Conservation (phyloP, 2,329 filamentous ascomycete species). For the Clonostachys sp. region DNA sequence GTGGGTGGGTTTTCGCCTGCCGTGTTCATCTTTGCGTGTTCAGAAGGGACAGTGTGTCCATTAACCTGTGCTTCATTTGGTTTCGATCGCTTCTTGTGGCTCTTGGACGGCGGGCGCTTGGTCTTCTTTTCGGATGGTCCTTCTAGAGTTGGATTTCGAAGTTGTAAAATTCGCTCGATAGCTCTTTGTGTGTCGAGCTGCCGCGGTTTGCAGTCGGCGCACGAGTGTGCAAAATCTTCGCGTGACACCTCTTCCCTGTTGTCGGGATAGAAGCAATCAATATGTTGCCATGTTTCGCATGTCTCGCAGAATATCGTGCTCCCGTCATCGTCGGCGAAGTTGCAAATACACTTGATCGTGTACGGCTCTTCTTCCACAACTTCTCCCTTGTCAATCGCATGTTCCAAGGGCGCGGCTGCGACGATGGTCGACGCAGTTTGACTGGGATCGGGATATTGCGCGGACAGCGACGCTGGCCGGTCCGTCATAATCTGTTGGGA, state of each 20-base stretch:
- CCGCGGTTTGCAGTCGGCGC: conserved; percentile 81
- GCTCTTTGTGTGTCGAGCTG: conserved; percentile 70
- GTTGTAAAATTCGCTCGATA: conserved; percentile 63
- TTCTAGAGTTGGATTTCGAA: conserved; percentile 36
- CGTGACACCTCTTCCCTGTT: conserved; percentile 69
- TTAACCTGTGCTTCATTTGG: conserved; percentile 64
- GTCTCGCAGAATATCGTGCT: conserved; percentile 94
- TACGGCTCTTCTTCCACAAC: conserved; percentile 72
- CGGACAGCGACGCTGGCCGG: conserved; percentile 46
- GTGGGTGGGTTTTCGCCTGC: conserved; percentile 51
- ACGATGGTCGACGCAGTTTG: conserved; percentile 38
- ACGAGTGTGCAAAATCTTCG: conserved; percentile 75
- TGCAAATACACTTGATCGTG: conserved; percentile 97
- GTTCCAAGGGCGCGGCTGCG: conserved; percentile 26
- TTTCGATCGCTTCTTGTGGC: conserved; percentile 83
- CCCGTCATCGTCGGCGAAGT: conserved; percentile 90
- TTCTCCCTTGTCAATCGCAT: conserved; percentile 38
- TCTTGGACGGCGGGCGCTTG: conserved; percentile 73
- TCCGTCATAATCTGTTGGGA: conserved; percentile 58
- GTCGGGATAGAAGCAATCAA: conserved; percentile 85
- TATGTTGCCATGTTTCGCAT: conserved; percentile 98
- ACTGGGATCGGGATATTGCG: conserved; percentile 52
- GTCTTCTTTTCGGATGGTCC: conserved; percentile 62
- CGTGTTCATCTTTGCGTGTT: conserved; percentile 33
- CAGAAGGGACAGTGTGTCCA: conserved; percentile 27